Percentiles rank a stretch among this genome's conserved stretches.
phyloP scores from a whole-genome alignment of 352 stramenopile genomes.

The Phytopythium mirpurense region DNA sequence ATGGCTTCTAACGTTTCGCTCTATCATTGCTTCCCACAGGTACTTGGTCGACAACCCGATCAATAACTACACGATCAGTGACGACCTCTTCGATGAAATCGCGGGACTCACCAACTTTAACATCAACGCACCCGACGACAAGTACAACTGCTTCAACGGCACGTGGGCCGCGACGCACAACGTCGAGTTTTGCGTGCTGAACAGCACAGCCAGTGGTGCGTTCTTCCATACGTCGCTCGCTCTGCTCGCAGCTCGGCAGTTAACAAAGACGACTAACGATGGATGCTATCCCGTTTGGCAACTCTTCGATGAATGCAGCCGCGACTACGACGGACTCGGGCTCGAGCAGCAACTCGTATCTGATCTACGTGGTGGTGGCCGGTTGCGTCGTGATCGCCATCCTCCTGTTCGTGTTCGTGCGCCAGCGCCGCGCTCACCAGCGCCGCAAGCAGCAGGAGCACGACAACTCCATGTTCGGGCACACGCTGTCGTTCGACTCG shows the following conservation, averaged over 20 bases:
- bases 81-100: conserved; percentile 31
- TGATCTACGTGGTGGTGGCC: conserved; percentile 35
- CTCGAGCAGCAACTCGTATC: conserved; percentile 31
- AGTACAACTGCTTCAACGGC: conserved; percentile 32
- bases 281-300: too few relatives aligned
- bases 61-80: conserved; percentile 37
- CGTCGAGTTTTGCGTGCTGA: conserved; percentile 35
- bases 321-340: conserved; percentile 14
- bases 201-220: conserved; percentile 5
- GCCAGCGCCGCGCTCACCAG: conserved; percentile 28
- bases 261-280: too few relatives aligned
- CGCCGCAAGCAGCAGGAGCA: conserved; percentile 30
- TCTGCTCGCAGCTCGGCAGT: too few relatives aligned
- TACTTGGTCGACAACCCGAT: conserved; percentile 41
- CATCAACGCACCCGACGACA: conserved; percentile 21
- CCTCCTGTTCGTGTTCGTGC: conserved; percentile 42
- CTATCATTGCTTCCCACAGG: conserved; percentile 4
- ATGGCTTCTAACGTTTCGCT: neutral
- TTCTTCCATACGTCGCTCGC: too few relatives aligned
- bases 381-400: conserved; percentile 38
- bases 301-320: neutral
- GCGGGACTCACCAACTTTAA: conserved; percentile 39
- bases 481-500: conserved; percentile 55
- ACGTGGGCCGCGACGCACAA: conserved; percentile 29
- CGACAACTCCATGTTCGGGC: conserved; percentile 34